Conservation (phyloP, 768 basidiomycete species). For the Leccinum fibrillosum region DNA sequence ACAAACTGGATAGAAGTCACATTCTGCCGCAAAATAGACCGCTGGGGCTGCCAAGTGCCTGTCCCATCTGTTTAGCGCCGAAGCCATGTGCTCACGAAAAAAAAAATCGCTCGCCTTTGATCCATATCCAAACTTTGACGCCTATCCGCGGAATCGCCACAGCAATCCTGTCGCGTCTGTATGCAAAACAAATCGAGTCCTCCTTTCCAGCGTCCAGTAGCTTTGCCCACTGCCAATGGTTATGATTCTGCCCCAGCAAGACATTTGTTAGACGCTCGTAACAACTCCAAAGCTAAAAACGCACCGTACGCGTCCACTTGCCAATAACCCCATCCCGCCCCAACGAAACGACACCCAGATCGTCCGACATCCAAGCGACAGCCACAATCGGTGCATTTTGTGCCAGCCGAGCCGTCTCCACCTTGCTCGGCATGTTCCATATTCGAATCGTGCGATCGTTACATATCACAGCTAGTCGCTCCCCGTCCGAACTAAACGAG, state of each 20-base stretch:
- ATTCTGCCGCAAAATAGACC: slow-evolving; percentile 61
- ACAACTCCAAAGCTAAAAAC: slow-evolving; percentile 15
- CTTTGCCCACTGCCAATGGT: slow-evolving; percentile 56
- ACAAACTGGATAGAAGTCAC: slow-evolving; percentile 64
- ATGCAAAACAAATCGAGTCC: slow-evolving; percentile 51
- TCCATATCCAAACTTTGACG: slow-evolving; percentile 64
- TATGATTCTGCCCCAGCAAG: slow-evolving; percentile 34
- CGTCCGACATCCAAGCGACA: slow-evolving; percentile 58
- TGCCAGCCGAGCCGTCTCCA: slow-evolving; percentile 54
- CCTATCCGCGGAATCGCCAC: slow-evolving; percentile 57
- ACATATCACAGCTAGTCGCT: slow-evolving; percentile 57
- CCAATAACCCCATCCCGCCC: slow-evolving; percentile 55
- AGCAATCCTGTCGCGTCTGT: slow-evolving; percentile 54
- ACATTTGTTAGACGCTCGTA: background rate
- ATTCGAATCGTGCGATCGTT: slow-evolving; percentile 60
- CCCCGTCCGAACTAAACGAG: slow-evolving; percentile 51
- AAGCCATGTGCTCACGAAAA: background rate
- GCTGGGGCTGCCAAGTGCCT: slow-evolving; percentile 65
- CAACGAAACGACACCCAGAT: slow-evolving; percentile 54
- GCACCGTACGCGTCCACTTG: slow-evolving; percentile 56
- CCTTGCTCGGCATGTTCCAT: slow-evolving; percentile 47
- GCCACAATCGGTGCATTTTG: slow-evolving; percentile 49
- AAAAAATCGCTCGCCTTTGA: slow-evolving; percentile 40
- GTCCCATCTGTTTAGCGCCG: slow-evolving; percentile 1
- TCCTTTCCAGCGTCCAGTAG: slow-evolving; percentile 49